Base-by-base conservation (phyloP, 2,329 filamentous ascomycete species). In the Hymenotorrendiella dingleyae region DNA sequence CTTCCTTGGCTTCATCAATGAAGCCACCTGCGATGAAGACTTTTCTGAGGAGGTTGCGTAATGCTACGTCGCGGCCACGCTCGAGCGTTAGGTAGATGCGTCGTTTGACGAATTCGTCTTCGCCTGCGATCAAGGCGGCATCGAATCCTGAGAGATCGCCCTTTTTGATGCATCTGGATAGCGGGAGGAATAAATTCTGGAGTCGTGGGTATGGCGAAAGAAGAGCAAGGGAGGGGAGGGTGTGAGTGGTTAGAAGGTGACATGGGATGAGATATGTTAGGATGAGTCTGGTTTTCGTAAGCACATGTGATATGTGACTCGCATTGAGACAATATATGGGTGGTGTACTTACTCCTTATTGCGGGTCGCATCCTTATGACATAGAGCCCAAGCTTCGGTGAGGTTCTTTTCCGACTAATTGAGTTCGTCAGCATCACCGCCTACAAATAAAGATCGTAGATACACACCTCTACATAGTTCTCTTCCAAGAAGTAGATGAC, bases 81-180 rank as follows among this genome's bases (percentile, higher is more conserved):
- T 98, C 93, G 0, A 98, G 74, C 0, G 93, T 96, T 17, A 98
- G 76, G 64, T 97, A 98, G 54, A 98, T 94, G 33, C 91, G 84
- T 22, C 85, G 80, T 63, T 86, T 91, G 50, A 97, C 89, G 54
- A 97, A 95, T 54, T 93, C 86, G n/a, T 89, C 81, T 65, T 97
- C 90, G 20, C 86, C 84, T 6, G 82, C 78, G 37, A 82, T 75
- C 21, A 98, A 74, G 2, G 90, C 89, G 14, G 78, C 67, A 56
- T 96, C 90, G 57, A 97, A 97, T 9, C 80, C 84, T 39, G 80
- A 75, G 8, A 98, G 76, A 54, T 96, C 83, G 22, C 89, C 91
- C 44, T 72, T 76, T 54, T 84, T 86, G 62, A 98, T 94, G 61
- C 86, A 89, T 28, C 71, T 67, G 24, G 82, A 80, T 1, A 98